phyloP scores from a whole-genome alignment of 108 stramenopile species.

The Fragilariopsis cylindrus region DNA sequence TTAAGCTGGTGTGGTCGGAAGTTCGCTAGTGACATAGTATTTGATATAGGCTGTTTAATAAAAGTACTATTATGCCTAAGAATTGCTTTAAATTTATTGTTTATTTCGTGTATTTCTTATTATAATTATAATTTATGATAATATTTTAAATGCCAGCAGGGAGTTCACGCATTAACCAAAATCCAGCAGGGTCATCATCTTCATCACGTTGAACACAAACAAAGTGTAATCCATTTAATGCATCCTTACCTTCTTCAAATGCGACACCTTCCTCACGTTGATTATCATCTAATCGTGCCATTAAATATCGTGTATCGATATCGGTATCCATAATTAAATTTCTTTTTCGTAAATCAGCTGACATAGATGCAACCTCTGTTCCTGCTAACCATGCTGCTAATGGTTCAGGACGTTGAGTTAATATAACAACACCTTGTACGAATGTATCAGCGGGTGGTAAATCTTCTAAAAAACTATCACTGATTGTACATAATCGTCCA shows the following conservation, averaged over 20 bases:
- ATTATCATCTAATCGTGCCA: conserved; percentile 85
- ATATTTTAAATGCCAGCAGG: conserved; percentile 49
- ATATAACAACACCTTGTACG: conserved; percentile 91
- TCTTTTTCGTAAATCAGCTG: conserved; percentile 85
- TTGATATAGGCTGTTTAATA: too few relatives aligned
- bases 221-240: conserved; percentile 90
- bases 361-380: conserved; percentile 86
- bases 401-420: conserved; percentile 81
- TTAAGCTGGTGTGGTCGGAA: too few relatives aligned
- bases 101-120: too few relatives aligned
- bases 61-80: too few relatives aligned
- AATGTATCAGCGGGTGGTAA: conserved; percentile 82
- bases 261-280: conserved; percentile 87
- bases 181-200: conserved; percentile 92
- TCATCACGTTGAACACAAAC: conserved; percentile 90
- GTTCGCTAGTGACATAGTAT: too few relatives aligned
- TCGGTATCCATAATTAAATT: conserved; percentile 92
- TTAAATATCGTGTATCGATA: conserved; percentile 91
- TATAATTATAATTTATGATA: background rate
- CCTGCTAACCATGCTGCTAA: conserved; percentile 93
- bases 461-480: conserved; percentile 11
- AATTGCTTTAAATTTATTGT: too few relatives aligned
- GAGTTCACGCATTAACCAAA: conserved; percentile 91
- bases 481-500: conserved; percentile 75
- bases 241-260: conserved; percentile 92